Evolutionary conservation across 352 stramenopile genomes (phyloP), one percentile per base, ranked within the genome.

Genomic region (Pythium myriotylum): DNA sequence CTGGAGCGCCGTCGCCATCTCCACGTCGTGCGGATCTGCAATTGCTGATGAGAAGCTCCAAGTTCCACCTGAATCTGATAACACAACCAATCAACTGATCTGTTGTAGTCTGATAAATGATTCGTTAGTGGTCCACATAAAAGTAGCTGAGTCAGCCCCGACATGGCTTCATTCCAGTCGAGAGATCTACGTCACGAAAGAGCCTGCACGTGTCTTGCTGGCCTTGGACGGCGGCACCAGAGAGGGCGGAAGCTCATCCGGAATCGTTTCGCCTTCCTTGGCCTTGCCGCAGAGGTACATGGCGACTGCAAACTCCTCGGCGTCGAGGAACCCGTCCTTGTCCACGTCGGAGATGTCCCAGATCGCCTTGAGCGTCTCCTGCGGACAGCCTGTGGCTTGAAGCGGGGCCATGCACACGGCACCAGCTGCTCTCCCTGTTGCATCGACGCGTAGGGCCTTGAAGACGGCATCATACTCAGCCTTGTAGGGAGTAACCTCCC

Each of bases 301-400:
- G 23, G 88, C 88, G 22, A 98, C 70, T 2, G 92, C 88, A 59
- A 98, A 98, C 68, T 98, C 79, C 45, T 97, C 85, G 7, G 73
- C 76, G 72, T 97, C 91, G 29, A 98, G 62, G 62, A 72, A 86
- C 10, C 92, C 92, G 61, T 94, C 79, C 20, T 93, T 92, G 63
- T 97, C 90, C 35, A 96, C 75, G 62, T 98, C 92, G 4, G 86
- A 82, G 22, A 98, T 76, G 52, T 96, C 84, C 92, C 92, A 97
- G 59, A 98, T 94, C 22, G 70, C 61, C 51, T 91, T 94, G 54
- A 94, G 73, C 47, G 76, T 79, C 26, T 95, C 76, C 41, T 93
- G 71, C 9, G 77, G 68, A 59, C 85, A 89, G 29, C 70, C 74
- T 0, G 79, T 74, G 14, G 78, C 74, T 52, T 95, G 82, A 33